Evolutionary conservation across 441 rosid species (phyloP), one percentile per base, ranked within the genome.

Genomic region (Erodium moschatum): DNA sequence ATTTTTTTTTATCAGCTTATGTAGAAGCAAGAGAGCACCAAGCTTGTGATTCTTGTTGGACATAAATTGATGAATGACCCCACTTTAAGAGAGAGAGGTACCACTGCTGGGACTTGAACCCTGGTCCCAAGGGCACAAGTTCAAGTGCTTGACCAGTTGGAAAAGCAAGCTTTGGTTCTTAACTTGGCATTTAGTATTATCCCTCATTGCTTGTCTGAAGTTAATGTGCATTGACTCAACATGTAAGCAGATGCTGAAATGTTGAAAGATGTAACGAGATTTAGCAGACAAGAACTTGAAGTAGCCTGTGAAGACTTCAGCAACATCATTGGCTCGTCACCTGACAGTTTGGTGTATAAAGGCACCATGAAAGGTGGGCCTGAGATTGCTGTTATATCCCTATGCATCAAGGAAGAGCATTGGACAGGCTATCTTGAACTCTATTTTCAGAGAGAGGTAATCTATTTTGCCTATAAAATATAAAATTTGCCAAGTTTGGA

Each of bases 301-400:
- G 90, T 86, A 68, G 97, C 99, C 46, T 94, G 97, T 74, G 99
- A 94, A 86, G 97, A 94, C 83, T 91, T 91, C 78, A 95, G 99
- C 87, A 95, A 95, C 79, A 90, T 95, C 64, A 95, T 95, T 68
- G 99, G 97, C 44, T 87, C 94, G 62, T 90, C 94, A 18, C 89
- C 94, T 0, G 97, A 95, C 79, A 90, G 97, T 81, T 81, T 87
- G 81, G 86, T 91, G 69, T 95, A 91, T 81, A 95, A 95, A 81
- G 97, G 99, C 73, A 91, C 71, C 16, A 81, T 90, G 74, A 91
- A 85, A 79, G 88, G 89, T 52, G 99, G 99, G 19, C 85, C 96
- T 54, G 97, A 95, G 84, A 92, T 95, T 78, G 99, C 99, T 0
- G 97, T 92, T 64, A 88, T 90, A 77, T 89, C 98, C 46, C 87